These are phyloP conservation scores for Cryptococcus wingfieldii DNA, from an alignment of 1,284 basidiomycete species.

Conservation along the genomic window DNA sequence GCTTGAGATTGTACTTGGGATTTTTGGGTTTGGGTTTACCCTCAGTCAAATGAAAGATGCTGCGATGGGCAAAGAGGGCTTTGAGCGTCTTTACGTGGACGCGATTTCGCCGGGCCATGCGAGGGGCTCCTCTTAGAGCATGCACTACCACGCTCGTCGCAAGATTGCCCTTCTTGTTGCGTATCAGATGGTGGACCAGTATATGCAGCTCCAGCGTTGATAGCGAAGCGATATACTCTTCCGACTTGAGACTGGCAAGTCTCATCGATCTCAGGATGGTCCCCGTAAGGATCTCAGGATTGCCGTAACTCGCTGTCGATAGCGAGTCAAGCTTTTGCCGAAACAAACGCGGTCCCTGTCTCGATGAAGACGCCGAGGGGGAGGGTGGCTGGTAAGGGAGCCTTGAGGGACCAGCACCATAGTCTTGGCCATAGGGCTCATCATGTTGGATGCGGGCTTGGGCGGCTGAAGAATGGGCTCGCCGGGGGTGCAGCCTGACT, in stretches of 20 bases:
- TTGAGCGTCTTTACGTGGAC: conserved; percentile 4
- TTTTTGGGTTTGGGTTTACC: neutral
- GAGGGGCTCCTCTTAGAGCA: conserved; percentile 1
- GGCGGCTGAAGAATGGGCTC: neutral
- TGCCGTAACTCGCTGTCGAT: neutral
- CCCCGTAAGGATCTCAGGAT: neutral
- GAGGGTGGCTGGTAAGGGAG: conserved; percentile 25
- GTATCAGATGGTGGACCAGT: conserved; percentile 30
- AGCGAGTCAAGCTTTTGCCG: neutral
- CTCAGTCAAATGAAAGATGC: neutral
- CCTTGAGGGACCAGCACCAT: conserved; percentile 38
- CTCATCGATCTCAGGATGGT: neutral
- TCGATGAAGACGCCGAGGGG: too few species aligned
- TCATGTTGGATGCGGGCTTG: neutral
- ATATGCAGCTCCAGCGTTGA: conserved; percentile 26
- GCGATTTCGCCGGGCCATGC: conserved; percentile 6
- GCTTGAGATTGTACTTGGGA: conserved; percentile 2
- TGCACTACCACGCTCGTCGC: conserved; percentile 12
- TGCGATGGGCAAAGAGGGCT: conserved; percentile 4
- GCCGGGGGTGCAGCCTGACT: conserved; percentile 7
- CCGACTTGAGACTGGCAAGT: neutral
- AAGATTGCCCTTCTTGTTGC: conserved; percentile 12
- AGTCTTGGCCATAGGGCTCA: conserved; percentile 28
- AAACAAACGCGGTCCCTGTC: neutral
- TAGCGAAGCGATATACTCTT: conserved; percentile 3